Conservation (phyloP, 2,329 filamentous ascomycete genomes). For the Calonectria pseudoreteaudii region DNA sequence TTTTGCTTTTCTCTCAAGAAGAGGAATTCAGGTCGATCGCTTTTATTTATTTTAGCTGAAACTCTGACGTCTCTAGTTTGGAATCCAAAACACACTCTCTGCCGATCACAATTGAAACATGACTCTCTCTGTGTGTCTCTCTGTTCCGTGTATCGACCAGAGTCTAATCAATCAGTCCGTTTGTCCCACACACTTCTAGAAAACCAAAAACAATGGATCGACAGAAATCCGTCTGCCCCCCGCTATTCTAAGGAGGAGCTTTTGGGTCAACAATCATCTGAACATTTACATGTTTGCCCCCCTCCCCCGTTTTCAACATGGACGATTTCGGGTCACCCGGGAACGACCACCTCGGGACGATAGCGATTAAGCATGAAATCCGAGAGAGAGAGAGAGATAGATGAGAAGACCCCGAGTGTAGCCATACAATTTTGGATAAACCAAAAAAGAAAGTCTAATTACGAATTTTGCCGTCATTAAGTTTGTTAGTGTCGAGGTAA, state of each 20-base stretch:
- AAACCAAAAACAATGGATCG: not conserved
- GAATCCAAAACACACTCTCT: not conserved
- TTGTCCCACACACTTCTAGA: not conserved
- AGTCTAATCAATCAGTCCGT: not conserved
- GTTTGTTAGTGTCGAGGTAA: conserved; percentile 3
- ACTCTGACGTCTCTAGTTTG: not conserved
- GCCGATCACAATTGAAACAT: not conserved
- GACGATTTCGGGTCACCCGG: not conserved
- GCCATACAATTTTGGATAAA: not conserved
- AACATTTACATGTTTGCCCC: not conserved
- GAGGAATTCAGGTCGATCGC: not conserved
- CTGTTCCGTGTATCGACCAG: not conserved
- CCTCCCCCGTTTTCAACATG: not conserved
- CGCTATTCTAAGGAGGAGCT: not conserved
- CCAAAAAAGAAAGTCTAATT: not conserved
- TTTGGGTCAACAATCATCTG: not conserved
- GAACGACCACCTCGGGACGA: too few species aligned
- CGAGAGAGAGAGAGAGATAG: not conserved
- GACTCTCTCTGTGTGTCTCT: too few species aligned
- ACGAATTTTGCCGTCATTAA: not conserved
- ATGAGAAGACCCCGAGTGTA: not conserved
- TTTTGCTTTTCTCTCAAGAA: not conserved
- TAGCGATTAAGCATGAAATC: not conserved
- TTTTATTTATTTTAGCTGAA: not conserved
- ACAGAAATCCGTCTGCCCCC: too few species aligned